Evolutionary conservation across 768 basidiomycete genomes (phyloP).

Genomic region (Paxillus involutus): DNA sequence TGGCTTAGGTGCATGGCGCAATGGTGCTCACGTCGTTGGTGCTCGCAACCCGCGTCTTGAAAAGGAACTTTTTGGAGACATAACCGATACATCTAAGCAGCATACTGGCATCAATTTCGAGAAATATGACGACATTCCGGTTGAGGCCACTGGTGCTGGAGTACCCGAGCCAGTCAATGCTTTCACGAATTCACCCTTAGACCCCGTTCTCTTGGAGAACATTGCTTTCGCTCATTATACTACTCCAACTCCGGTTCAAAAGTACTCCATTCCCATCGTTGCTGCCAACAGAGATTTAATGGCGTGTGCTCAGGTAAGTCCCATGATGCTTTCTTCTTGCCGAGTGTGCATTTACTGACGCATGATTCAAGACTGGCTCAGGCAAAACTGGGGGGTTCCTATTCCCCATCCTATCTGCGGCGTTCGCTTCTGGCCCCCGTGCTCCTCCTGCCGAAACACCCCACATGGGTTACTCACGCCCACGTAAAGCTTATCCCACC

Average conservation of each 20-base stretch:
- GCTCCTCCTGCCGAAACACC: slow-evolving; percentile 57
- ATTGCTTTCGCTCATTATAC: slow-evolving; percentile 91
- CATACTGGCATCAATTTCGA: slow-evolving; percentile 99
- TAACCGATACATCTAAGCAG: slow-evolving; percentile 80
- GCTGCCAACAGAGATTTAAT: slow-evolving; percentile 86
- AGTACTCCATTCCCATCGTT: slow-evolving; percentile 99
- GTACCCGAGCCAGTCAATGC: slow-evolving; percentile 93
- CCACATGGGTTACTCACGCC: slow-evolving; percentile 54
- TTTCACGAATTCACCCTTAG: slow-evolving; percentile 88
- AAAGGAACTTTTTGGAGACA: slow-evolving; percentile 94
- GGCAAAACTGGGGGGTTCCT: slow-evolving; percentile 99
- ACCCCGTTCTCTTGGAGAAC: slow-evolving; percentile 93
- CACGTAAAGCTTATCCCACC: slow-evolving; percentile 92
- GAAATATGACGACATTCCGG: slow-evolving; percentile 99
- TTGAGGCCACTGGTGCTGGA: slow-evolving; percentile 94
- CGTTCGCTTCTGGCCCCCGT: slow-evolving; percentile 81
- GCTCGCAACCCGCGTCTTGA: slow-evolving; percentile 84
- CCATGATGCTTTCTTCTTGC: not conserved
- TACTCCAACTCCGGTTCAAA: slow-evolving; percentile 98
- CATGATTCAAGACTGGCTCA: slow-evolving; percentile 81
- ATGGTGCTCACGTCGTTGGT: slow-evolving; percentile 86
- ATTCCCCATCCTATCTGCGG: slow-evolving; percentile 96
- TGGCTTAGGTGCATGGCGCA: slow-evolving; percentile 74
- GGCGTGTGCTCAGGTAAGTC: slow-evolving; percentile 86
- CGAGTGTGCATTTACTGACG: slow-evolving; percentile 17